phyloP scores from a whole-genome alignment of 2,329 filamentous ascomycete genomes.

The Aureobasidium musti region DNA sequence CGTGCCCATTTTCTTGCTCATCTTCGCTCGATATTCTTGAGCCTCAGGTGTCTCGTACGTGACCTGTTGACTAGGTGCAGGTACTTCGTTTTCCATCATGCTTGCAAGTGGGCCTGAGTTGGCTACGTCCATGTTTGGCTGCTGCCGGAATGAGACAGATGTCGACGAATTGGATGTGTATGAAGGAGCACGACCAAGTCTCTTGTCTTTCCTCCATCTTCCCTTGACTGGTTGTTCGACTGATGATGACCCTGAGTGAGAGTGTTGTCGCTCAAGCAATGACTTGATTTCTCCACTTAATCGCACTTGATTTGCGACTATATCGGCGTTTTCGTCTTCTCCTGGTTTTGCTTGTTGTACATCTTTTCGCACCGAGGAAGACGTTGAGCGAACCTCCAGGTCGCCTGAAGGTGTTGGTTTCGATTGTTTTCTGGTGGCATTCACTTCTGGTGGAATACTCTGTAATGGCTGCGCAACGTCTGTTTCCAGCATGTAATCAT shows the following conservation, averaged over 20 bases:
- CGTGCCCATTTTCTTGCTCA: slow-evolving; percentile 41
- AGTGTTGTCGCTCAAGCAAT: slow-evolving; percentile 26
- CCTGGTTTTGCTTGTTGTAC: not conserved
- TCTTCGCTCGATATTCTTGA: slow-evolving; percentile 37
- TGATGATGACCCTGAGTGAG: slow-evolving; percentile 3
- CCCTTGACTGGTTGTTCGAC: slow-evolving; percentile 9
- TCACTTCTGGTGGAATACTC: slow-evolving; percentile 38
- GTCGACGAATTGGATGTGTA: slow-evolving; percentile 19
- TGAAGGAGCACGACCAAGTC: slow-evolving; percentile 28
- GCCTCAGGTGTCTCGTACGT: slow-evolving; percentile 42
- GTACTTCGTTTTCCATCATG: slow-evolving; percentile 23
- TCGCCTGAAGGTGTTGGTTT: not conserved
- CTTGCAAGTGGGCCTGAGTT: slow-evolving; percentile 20
- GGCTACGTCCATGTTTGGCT: slow-evolving; percentile 19
- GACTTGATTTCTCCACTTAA: slow-evolving; percentile 28
- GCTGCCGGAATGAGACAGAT: slow-evolving; percentile 7
- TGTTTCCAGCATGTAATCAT: not conserved
- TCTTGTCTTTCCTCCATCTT: slow-evolving; percentile 30
- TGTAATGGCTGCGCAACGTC: slow-evolving; percentile 33
- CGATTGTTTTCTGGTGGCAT: slow-evolving; percentile 32
- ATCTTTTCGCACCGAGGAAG: not conserved
- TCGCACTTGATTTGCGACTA: not conserved
- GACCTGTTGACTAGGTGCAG: slow-evolving; percentile 41
- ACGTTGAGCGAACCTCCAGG: not conserved
- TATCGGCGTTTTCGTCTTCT: not conserved